Percentiles rank a stretch among this genome's conserved stretches.
phyloP scores from a whole-genome alignment of 495 filamentous ascomycete genomes.

The Penicillium turbatum region DNA sequence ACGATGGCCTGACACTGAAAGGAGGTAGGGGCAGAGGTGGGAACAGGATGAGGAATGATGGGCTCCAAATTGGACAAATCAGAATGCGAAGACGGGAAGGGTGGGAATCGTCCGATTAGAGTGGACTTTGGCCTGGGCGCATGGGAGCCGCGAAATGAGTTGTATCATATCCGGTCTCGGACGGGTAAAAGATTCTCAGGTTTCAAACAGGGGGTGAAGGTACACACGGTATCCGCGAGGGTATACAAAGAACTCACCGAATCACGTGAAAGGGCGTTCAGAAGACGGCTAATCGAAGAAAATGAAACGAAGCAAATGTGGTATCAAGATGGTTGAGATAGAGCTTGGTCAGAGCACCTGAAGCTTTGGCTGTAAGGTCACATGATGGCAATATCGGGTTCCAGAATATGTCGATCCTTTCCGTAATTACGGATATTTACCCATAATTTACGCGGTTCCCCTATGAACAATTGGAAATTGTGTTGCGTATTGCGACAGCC shows the following conservation, averaged over 20 bases:
- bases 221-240: not conserved
- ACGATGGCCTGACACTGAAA: conserved; percentile 39
- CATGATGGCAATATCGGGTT: not conserved
- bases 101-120: conserved; percentile 23
- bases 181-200: conserved; percentile 8
- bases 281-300: not conserved
- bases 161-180: conserved; percentile 19
- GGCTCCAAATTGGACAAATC: conserved; percentile 19
- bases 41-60: conserved; percentile 21
- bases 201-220: not conserved
- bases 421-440: not conserved
- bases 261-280: not conserved
- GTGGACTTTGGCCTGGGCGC: conserved; percentile 13
- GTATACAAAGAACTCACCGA: conserved; percentile 6
- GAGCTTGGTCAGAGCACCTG: conserved; percentile 11
- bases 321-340: conserved; percentile 7
- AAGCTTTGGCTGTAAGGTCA: conserved; percentile 2
- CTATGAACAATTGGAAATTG: not conserved
- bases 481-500: not conserved
- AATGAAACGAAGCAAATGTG: not conserved
- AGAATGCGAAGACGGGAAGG: conserved; percentile 10
- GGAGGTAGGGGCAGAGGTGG: conserved; percentile 20
- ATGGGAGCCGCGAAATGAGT: conserved; percentile 16
- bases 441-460: not conserved
- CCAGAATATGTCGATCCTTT: not conserved